Evolutionary conservation across 2,329 filamentous ascomycete genomes (phyloP).

Genomic region (Graphium sp.): DNA sequence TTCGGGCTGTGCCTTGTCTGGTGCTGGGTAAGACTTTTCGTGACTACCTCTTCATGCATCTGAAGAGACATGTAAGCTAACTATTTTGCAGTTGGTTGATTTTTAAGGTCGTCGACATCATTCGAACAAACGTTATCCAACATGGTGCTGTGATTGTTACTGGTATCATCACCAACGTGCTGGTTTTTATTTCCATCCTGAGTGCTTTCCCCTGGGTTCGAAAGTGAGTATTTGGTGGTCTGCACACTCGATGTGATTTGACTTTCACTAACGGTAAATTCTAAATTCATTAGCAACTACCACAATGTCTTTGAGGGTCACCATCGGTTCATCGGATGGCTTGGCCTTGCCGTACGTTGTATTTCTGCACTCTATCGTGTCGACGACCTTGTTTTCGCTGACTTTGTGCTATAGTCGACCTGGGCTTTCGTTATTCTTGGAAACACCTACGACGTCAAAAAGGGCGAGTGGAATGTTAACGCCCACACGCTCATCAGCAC

Average conservation of each 20-base stretch:
- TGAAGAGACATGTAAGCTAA: not conserved
- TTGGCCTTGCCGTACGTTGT: conserved; percentile 16
- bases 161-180: conserved; percentile 18
- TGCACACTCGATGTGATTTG: not conserved
- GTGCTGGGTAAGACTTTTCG: conserved; percentile 16
- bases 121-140: conserved; percentile 14
- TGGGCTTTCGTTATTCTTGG: conserved; percentile 20
- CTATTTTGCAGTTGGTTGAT: conserved; percentile 15
- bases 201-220: conserved; percentile 22
- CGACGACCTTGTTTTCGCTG: conserved; percentile 19
- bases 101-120: conserved; percentile 19
- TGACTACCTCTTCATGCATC: no score
- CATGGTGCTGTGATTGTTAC: conserved; percentile 17
- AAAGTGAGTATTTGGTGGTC: conserved; percentile 15
- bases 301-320: conserved; percentile 22
- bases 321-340: conserved; percentile 23
- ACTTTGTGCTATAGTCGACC: conserved; percentile 12
- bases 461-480: conserved; percentile 15
- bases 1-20: conserved; percentile 20
- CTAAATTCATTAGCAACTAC: conserved; percentile 15
- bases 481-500: conserved; percentile 15
- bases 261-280: not conserved
- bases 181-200: conserved; percentile 18
- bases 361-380: not conserved
- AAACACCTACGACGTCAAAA: conserved; percentile 18